phyloP scores from a whole-genome alignment of 2,329 filamentous ascomycete genomes.

The Fusarium sp. region DNA sequence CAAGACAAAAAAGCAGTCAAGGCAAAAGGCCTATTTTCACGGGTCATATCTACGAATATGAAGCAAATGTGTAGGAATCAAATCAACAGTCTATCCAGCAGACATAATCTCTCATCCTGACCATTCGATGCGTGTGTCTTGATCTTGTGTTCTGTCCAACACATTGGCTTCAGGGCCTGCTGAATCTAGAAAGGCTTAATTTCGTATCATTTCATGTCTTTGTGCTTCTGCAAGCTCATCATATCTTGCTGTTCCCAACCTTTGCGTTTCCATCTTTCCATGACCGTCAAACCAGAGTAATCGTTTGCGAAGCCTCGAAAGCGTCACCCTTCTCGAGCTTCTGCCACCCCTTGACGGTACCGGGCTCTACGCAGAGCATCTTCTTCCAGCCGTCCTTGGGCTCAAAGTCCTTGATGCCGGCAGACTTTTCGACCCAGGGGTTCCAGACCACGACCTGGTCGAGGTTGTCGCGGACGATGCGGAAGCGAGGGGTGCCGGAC shows the following conservation, averaged over 20 bases:
- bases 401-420: slow-evolving; percentile 85
- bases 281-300: slow-evolving; percentile 53
- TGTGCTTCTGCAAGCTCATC: slow-evolving; percentile 26
- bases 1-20: neutral
- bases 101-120: neutral
- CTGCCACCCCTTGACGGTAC: slow-evolving; percentile 84
- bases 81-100: slow-evolving; percentile 9
- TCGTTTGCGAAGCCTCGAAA: slow-evolving; percentile 72
- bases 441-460: slow-evolving; percentile 96
- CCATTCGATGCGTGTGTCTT: slow-evolving; percentile 14
- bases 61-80: neutral
- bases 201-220: slow-evolving; percentile 34
- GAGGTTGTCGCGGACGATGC: slow-evolving; percentile 85
- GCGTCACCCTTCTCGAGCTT: slow-evolving; percentile 83
- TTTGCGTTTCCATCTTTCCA: neutral
- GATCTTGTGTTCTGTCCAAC: slow-evolving; percentile 20
- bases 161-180: slow-evolving; percentile 11
- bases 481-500: slow-evolving; percentile 73
- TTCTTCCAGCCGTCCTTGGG: slow-evolving; percentile 91
- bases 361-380: slow-evolving; percentile 96
- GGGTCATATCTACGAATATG: neutral
- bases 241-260: slow-evolving; percentile 29
- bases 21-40: neutral
- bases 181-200: slow-evolving; percentile 19
- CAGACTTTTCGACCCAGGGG: slow-evolving; percentile 89